Percentiles rank a stretch among this genome's conserved stretches.
phyloP scores from a whole-genome alignment of 257 asterid genomes.

The Fraxinus cuspidata region DNA sequence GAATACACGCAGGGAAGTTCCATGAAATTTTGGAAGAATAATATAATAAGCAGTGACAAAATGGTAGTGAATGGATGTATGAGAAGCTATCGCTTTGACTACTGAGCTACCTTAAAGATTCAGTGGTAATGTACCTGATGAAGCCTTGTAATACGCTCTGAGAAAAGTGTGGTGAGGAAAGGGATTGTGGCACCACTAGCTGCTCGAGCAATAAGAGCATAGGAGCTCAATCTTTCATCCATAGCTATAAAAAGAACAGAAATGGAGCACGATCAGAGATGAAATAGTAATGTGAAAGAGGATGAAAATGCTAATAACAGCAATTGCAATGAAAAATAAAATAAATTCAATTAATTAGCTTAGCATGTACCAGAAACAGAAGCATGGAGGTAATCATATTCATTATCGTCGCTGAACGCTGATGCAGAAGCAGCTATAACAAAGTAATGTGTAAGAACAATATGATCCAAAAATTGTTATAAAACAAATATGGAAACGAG shows the following conservation, averaged over 20 bases:
- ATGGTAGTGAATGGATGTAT: not conserved
- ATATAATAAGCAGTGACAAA: not conserved
- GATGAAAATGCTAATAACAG: slow-evolving; percentile 21
- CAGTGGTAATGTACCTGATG: slow-evolving; percentile 58
- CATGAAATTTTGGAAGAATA: slow-evolving; percentile 1
- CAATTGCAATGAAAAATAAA: not conserved
- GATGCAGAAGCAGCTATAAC: slow-evolving; percentile 79
- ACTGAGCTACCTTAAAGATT: slow-evolving; percentile 9
- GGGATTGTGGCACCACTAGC: slow-evolving; percentile 70
- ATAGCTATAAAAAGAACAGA: slow-evolving; percentile 60
- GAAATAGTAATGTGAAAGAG: slow-evolving; percentile 13
- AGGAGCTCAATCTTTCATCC: slow-evolving; percentile 95
- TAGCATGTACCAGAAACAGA: slow-evolving; percentile 63
- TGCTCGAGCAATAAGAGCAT: slow-evolving; percentile 97
- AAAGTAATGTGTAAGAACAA: slow-evolving; percentile 31
- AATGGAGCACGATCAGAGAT: slow-evolving; percentile 25
- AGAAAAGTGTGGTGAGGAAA: slow-evolving; percentile 61
- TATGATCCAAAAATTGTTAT: slow-evolving; percentile 11
- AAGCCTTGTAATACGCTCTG: slow-evolving; percentile 66
- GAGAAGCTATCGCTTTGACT: slow-evolving; percentile 2
- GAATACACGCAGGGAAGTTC: slow-evolving; percentile 1
- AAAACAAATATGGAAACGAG: slow-evolving; percentile 6
- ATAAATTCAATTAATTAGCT: slow-evolving; percentile 17
- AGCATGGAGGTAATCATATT: slow-evolving; percentile 65
- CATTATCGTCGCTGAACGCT: slow-evolving; percentile 70